Conservation (phyloP, 2,329 filamentous ascomycete genomes). For the Aspergillus sp. region DNA sequence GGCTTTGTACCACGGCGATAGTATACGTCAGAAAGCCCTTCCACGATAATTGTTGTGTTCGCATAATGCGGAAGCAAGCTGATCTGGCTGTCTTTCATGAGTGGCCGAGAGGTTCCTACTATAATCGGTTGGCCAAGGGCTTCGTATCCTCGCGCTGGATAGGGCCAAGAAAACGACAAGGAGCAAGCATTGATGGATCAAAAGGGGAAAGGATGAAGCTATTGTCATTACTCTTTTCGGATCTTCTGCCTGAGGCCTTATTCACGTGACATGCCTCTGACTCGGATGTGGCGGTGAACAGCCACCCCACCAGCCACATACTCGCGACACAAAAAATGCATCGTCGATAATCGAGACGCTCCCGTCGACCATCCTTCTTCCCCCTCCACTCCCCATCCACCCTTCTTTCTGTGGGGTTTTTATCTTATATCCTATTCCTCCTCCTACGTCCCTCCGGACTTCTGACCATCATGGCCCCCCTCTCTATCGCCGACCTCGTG, state of each 20-base stretch:
- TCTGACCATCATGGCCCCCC: slow-evolving; percentile 45
- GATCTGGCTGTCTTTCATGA: too few species aligned
- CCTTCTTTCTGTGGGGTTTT: neutral
- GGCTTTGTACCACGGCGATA: neutral
- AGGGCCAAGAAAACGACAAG: too few species aligned
- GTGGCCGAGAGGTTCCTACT: too few species aligned
- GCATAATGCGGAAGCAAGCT: neutral
- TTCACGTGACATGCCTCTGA: neutral
- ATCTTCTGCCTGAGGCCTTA: too few species aligned
- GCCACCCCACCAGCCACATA: slow-evolving; percentile 16
- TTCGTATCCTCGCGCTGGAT: too few species aligned
- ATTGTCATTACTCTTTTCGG: too few species aligned
- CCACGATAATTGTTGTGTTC: neutral
- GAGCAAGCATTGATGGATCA: too few species aligned
- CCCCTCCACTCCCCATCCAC: neutral
- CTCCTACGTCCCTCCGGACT: neutral
- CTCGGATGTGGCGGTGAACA: slow-evolving; percentile 6
- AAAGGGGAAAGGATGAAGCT: too few species aligned
- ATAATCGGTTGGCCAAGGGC: too few species aligned
- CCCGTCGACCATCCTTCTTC: slow-evolving; percentile 1
- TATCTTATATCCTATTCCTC: slow-evolving; percentile 1
- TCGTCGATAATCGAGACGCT: slow-evolving; percentile 4
- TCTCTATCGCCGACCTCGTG: slow-evolving; percentile 64
- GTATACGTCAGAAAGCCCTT: neutral
- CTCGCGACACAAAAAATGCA: slow-evolving; percentile 23